Percentiles rank a stretch among this genome's conserved stretches.
These are phyloP conservation scores for Coemansia reversa DNA, from an alignment of 192 early-diverging fungal genomes.

Conservation along the genomic window DNA sequence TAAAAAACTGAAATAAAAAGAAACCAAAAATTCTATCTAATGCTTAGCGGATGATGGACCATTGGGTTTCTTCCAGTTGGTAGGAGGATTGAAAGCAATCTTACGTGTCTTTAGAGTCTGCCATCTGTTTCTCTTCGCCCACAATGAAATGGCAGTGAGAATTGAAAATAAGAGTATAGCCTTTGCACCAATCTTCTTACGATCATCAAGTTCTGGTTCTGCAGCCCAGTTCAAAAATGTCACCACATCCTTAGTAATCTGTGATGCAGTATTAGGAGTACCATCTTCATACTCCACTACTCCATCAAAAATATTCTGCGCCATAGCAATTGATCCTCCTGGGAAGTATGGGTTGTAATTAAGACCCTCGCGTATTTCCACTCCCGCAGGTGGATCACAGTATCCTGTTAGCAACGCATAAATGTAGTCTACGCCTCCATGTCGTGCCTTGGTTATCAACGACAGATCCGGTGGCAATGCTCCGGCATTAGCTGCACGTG, in stretches of 20 bases:
- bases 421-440: conserved; percentile 93
- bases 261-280: conserved; percentile 90
- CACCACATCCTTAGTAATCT: conserved; percentile 96
- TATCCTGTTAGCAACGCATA: conserved; percentile 95
- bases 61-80: conserved; percentile 44
- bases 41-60: conserved; percentile 13
- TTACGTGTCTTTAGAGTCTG: conserved; percentile 88
- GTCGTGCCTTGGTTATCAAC: conserved; percentile 91
- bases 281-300: conserved; percentile 96
- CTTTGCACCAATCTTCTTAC: conserved; percentile 96
- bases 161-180: conserved; percentile 68
- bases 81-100: conserved; percentile 71
- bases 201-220: conserved; percentile 94
- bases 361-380: conserved; percentile 89
- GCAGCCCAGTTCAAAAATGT: conserved; percentile 94
- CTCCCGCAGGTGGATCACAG: conserved; percentile 90
- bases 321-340: conserved; percentile 96
- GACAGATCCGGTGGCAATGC: conserved; percentile 95
- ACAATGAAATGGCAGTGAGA: conserved; percentile 77
- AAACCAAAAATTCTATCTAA: conserved; percentile 5
- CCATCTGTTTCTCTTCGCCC: conserved; percentile 94
- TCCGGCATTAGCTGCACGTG: conserved; percentile 93
- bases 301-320: conserved; percentile 89
- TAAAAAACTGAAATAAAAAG: no score
- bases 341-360: conserved; percentile 99